Base-by-base conservation (phyloP, 2,329 filamentous ascomycete species). In the Xylariaceae sp. region DNA sequence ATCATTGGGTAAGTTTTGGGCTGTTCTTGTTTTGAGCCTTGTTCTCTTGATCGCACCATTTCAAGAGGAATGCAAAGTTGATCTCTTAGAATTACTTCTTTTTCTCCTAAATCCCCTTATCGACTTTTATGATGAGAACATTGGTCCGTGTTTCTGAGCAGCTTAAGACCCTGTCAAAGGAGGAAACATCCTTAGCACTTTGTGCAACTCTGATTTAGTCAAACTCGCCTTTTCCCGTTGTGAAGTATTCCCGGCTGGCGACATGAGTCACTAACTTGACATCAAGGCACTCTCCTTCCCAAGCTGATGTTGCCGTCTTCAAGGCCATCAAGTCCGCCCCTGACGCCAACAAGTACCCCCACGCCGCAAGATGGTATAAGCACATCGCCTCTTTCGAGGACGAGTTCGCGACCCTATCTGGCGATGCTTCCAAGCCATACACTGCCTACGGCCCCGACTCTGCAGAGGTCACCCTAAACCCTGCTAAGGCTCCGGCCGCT, bases 281-380 rank as follows among this genome's bases (percentile, higher is more conserved):
- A 29, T 16, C 39, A 53, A 86, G 79, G 64, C 76, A 79, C 74
- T 78, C 79, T 65, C 89, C 93, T 71, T 91, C 91, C 71, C 95
- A 99, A 85, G 95, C 95, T 80, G 95, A 99, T 83, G 94, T 96
- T 73, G 90, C 89, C 78, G 87, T 87, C 81, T 98, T 90, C 90
- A 96, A 98, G 87, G 90, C 90, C 73, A 78, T 97, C 76, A 87
- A 83, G 48, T 79, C 83, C 69, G 79, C 86, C 60, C 95, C 95
- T 70, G 87, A 89, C 68, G 85, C 89, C 72, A 82, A 84, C 77
- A 96, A 96, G 84, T 96, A 90, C 87, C 92, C 94, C 73, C 84
- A 96, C 82, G 92, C 90, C 74, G 92, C 91, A 75, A 90, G 95
- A 79, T 99, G 95, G 95, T 97, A 96, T 88, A 96, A 96, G 87